Conservation (phyloP, 371 early-diverging fungal species). For the Saksenaea oblongispora region DNA sequence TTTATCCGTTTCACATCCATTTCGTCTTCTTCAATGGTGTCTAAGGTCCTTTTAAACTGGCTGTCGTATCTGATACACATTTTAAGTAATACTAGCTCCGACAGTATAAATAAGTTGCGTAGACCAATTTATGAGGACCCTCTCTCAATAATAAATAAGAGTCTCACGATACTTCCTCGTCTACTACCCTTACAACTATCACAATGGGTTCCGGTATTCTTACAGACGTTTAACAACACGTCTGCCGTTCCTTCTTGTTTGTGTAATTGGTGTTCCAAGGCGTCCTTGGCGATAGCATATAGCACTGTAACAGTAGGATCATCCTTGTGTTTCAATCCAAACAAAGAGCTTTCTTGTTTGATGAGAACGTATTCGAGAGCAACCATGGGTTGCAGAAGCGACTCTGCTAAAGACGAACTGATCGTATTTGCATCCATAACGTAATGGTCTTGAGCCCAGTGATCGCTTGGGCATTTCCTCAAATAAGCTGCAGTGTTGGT, state of each 20-base stretch:
- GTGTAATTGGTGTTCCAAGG: not conserved
- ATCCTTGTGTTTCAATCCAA: slow-evolving; percentile 5
- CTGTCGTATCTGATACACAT: no score
- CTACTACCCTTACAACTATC: no score
- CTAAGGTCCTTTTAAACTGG: no score
- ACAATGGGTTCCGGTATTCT: no score
- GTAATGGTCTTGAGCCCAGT: not conserved
- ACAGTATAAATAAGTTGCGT: no score
- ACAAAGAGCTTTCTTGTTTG: slow-evolving; percentile 7
- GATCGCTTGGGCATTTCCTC: not conserved
- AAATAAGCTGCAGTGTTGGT: not conserved
- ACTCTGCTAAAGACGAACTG: not conserved
- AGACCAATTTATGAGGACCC: no score
- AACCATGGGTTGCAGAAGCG: slow-evolving; percentile 7
- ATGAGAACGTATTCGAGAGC: slow-evolving; percentile 10
- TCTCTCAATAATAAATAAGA: no score
- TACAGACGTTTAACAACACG: slow-evolving; percentile 4
- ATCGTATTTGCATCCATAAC: not conserved
- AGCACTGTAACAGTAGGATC: slow-evolving; percentile 7
- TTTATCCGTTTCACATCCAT: no score
- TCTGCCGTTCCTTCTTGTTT: slow-evolving; percentile 3
- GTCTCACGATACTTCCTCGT: no score
- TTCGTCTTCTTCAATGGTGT: no score
- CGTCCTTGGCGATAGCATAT: slow-evolving; percentile 3
- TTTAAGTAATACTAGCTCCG: no score